phyloP scores from a whole-genome alignment of 768 basidiomycete genomes.

The Trametes cinnabarina region DNA sequence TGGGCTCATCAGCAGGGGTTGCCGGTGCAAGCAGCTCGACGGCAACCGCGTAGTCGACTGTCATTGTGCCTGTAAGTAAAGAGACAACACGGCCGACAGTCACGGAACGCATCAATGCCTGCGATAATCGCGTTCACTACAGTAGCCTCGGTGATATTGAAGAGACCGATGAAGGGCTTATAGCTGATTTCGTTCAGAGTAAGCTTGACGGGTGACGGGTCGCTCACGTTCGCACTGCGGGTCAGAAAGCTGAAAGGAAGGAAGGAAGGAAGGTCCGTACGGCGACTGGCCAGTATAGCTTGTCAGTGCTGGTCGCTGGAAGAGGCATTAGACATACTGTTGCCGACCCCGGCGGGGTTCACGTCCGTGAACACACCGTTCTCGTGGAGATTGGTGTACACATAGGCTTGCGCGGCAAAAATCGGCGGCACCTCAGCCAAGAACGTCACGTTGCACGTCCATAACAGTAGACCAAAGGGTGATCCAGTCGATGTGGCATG shows the following conservation, averaged over 20 bases:
- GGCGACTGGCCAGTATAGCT: slow-evolving; percentile 67
- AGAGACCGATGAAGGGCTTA: slow-evolving; percentile 75
- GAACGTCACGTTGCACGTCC: slow-evolving; percentile 40
- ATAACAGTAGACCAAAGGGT: no score
- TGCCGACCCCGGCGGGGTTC: slow-evolving; percentile 33
- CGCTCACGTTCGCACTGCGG: slow-evolving; percentile 45
- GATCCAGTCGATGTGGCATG: no score
- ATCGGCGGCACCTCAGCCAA: slow-evolving; percentile 23
- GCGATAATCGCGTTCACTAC: slow-evolving; percentile 50
- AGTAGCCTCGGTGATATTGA: slow-evolving; percentile 68
- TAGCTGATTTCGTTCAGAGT: slow-evolving; percentile 63
- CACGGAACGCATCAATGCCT: slow-evolving; percentile 47
- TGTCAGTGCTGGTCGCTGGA: no score
- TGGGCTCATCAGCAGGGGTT: slow-evolving; percentile 39
- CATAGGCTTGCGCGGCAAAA: slow-evolving; percentile 30
- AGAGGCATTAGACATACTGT: slow-evolving; percentile 32
- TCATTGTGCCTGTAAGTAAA: not conserved
- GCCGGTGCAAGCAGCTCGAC: slow-evolving; percentile 51
- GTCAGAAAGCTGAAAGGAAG: slow-evolving; percentile 53
- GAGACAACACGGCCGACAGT: not conserved
- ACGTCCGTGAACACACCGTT: slow-evolving; percentile 36
- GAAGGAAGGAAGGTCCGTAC: slow-evolving; percentile 61
- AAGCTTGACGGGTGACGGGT: slow-evolving; percentile 58
- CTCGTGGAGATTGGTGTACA: slow-evolving; percentile 42
- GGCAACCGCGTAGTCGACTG: slow-evolving; percentile 59